Base-by-base conservation (phyloP, 192 early-diverging fungal species). In the Backusella sp. region DNA sequence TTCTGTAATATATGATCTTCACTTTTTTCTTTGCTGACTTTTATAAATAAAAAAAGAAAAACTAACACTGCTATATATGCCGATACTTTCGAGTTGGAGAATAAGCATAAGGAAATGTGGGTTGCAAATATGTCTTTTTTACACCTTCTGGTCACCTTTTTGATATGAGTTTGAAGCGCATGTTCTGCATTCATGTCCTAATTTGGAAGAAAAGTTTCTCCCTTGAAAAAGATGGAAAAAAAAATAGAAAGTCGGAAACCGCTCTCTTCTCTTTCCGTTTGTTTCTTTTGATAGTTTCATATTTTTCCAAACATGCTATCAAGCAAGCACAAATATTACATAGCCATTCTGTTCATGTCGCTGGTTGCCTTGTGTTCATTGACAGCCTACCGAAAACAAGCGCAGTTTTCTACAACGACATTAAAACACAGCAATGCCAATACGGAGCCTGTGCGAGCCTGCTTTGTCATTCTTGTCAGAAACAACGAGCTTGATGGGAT, bases 401-500 rank as follows among this genome's bases (percentile, higher is more conserved):
- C 17, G n/a, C 26, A 36, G 11, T 14, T 1, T 8, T 23, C 41
- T 15, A 28, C 15, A 12, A 5, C 5, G 5, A n/a, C 28, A 19
- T 17, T 42, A 2, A 7, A 39, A 1, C 5, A 44, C 15, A 49
- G 12, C 23, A 11, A 39, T 2, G 4, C 15, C 8, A 56, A 77
- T 15, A 30, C 72, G 0, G 62, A 76, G 3, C 80, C 80, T 7
- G 65, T 81, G 3, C 34, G 72, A 23, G 80, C 80, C n/a, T 81
- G 80, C 23, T 81, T 75, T 75, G 80, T 77, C 8, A 69, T 96
- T 66, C 86, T 96, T 14, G 91, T 94, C 32, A 85, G 92, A 28
- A 94, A 96, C 42, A 77, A 74, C 7, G 95, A 96, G 68, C 66
- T 93, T 36, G 67, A 86, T 19, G 90, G 86, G 6, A 83, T 94